Percentiles rank a stretch among this genome's conserved stretches.
Evolutionary conservation across 306 rosid genomes (phyloP).

Genomic region (Urtica urens): DNA sequence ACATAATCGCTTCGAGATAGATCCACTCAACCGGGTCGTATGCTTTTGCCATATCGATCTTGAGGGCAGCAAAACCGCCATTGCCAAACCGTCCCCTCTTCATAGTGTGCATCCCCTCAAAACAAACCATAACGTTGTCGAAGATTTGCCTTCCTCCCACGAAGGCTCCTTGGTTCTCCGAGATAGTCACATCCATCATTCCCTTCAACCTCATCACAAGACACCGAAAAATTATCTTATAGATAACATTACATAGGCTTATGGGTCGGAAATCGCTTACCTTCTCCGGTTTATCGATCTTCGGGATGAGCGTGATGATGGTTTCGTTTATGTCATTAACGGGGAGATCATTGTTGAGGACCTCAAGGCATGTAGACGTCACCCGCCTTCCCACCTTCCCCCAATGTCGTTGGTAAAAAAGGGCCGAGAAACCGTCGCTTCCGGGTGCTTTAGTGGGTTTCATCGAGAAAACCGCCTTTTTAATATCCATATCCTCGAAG

Average conservation of each 20-base stretch:
- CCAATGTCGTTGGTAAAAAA: not conserved
- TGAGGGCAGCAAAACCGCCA: no score
- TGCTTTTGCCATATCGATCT: no score
- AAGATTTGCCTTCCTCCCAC: not conserved
- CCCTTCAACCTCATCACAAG: no score
- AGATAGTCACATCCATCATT: no score
- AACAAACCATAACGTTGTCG: no score
- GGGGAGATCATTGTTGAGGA: not conserved
- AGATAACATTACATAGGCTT: not conserved
- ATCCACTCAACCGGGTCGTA: no score
- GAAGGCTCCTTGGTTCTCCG: no score
- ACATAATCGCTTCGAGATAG: no score
- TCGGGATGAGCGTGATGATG: not conserved
- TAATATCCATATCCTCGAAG: not conserved
- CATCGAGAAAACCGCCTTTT: not conserved
- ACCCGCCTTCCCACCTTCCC: not conserved
- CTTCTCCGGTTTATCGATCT: not conserved
- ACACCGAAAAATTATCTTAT: not conserved
- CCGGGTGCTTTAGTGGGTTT: not conserved
- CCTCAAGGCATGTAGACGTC: not conserved
- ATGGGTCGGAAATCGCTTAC: not conserved
- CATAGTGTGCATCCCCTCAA: no score
- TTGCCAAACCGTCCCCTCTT: no score
- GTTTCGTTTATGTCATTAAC: not conserved
- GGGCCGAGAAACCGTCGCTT: not conserved